Evolutionary conservation across 352 stramenopile genomes (phyloP).

Genomic region (Pythium sp.): DNA sequence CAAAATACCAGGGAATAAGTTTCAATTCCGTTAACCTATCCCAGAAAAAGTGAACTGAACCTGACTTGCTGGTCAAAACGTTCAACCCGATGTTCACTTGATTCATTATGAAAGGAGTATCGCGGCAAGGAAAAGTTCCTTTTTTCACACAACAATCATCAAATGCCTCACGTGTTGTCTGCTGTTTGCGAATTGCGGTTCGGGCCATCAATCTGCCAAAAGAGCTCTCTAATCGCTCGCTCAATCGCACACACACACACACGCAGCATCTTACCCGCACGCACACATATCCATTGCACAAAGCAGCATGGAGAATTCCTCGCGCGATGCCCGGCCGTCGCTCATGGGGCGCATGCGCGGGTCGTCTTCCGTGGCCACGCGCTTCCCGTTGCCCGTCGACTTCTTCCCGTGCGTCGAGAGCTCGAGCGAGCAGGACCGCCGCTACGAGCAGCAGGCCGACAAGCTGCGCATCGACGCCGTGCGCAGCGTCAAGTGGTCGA

Average conservation of each 20-base stretch:
- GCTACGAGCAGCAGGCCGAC: constrained; percentile 32
- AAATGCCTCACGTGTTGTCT: background rate
- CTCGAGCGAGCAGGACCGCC: constrained; percentile 37
- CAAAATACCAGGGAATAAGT: no score
- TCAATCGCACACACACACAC: background rate
- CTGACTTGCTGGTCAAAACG: no score
- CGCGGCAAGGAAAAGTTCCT: no score
- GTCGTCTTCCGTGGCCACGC: constrained; percentile 13
- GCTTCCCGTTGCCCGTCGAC: constrained; percentile 40
- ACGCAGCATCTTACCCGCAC: background rate
- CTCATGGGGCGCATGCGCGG: constrained; percentile 36
- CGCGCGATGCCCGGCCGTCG: constrained; percentile 29
- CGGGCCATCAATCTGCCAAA: background rate
- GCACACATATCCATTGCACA: background rate
- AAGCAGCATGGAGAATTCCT: constrained; percentile 29
- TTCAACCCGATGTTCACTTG: no score
- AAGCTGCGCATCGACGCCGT: constrained; percentile 37
- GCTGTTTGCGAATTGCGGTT: background rate
- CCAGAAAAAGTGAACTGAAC: no score
- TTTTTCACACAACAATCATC: background rate
- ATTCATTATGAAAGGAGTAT: no score
- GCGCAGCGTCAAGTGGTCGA: constrained; percentile 46
- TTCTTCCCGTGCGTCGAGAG: constrained; percentile 44
- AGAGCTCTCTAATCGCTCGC: background rate
- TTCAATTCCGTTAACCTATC: no score